Base-by-base conservation (phyloP, 352 stramenopile species). In the Globisporangium orthogonon region DNA sequence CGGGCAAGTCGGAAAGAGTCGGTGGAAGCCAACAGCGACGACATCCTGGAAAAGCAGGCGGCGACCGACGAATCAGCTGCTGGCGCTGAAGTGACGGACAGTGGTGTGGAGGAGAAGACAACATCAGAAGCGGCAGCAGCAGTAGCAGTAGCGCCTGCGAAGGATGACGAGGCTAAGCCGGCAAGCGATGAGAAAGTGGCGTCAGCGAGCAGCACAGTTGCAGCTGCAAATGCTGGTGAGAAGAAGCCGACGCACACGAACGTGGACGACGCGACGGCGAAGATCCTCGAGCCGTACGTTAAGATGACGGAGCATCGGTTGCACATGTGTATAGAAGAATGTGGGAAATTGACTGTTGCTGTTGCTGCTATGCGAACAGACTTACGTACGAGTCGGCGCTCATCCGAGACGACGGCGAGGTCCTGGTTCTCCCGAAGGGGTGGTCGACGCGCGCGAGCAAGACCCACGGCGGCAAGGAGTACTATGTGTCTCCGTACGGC, bases 401-500 rank as follows among this genome's bases (percentile, higher is more conserved):
- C 37, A 73, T 93, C 43, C 55, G 86, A 28, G 78, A 86, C 37
- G 85, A 77, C 11, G 83, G 83, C 5, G 83, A 93, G 58, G 83
- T 93, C 40, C 11, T 89, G 4, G 80, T 76, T 11, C 66, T 95
- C 10, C 85, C 85, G 0, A 89, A 89, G 46, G 85, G 78, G 13
- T 95, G 85, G 85, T 78, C 79, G 2, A 91, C 78, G 18, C 79
- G 83, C 7, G 73, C 83, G 53, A 92, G 81, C 60, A 88, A 88
- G 59, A 89, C 82, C n/a, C 83, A 92, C 54, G 76, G 82, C 35
- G 81, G 81, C 18, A 91, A 91, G 66, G 87, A 65, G n/a, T 95
- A 95, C 51, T 95, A 85, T 56, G 84, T 95, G 30, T 91, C 78
- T 17, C 85, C 85, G 10, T 89, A 86, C 44, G 85, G 85, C 35